Base-by-base conservation (phyloP, 139 green algal species). In the Chlorella ohadii region DNA sequence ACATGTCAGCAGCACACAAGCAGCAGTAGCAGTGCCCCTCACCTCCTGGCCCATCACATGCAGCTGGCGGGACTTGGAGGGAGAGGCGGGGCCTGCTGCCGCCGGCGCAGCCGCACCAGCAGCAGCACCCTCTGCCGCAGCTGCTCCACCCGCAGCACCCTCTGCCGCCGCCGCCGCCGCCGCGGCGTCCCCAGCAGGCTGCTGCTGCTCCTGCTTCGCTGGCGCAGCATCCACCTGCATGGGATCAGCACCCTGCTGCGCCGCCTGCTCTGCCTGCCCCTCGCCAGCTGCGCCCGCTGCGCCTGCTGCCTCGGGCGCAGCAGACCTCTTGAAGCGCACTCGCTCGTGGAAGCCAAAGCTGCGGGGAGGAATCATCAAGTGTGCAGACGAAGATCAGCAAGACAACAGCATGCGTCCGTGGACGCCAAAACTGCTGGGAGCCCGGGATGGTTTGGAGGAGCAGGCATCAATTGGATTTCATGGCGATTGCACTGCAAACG, bases 311-410 rank as follows among this genome's bases (percentile, higher is more conserved):
- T 39, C 47, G 12, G 34, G 36, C 22, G 51, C 51, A 22, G 51
- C 51, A 59, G 51, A 59, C 51, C 22, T 59, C 27, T 57, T 63
- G 36, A 38, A 25, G 1, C 17, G n/a, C 36, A 83, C 78, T 0
- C 65, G 41, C 64, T 76, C 27, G 44, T 41, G 20, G 39, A 83
- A 83, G 0, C 44, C 64, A 51, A 75, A 83, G 25, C 78, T 83
- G 76, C 57, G 44, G 7, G 9, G 44, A 51, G 44, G 44, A 51
- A 6, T 16, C 44, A 51, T 6, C 9, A 9, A 51, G 44, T 51
- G 44, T 6, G 44, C 44, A 51, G 44, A n/a, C n/a, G n/a, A n/a
- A n/a, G n/a, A n/a, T n/a, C n/a, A n/a, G n/a, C n/a, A n/a, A n/a
- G n/a, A n/a, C n/a, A n/a, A n/a, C n/a, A n/a, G n/a, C n/a, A n/a